Percentiles rank a stretch among this genome's conserved stretches.
Conservation (phyloP, 2,329 filamentous ascomycete species). For the Aspergillus aculeatus region DNA sequence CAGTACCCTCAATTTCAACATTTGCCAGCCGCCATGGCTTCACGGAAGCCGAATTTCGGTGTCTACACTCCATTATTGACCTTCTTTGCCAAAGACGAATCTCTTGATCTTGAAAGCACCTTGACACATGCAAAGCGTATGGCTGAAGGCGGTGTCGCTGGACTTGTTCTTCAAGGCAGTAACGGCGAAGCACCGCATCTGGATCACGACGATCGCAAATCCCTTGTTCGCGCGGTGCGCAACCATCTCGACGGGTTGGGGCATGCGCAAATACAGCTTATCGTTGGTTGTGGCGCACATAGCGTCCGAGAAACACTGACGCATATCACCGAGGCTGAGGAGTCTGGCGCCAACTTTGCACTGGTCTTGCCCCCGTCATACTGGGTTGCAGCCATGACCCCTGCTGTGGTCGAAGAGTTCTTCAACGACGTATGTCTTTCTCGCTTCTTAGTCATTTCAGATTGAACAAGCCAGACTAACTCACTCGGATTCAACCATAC, state of each 20-base stretch:
- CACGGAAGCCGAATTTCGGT: neutral
- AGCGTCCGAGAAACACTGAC: conserved; percentile 66
- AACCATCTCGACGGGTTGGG: neutral
- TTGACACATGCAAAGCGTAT: conserved; percentile 36
- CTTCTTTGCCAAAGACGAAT: neutral
- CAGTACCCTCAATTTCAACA: too few relatives aligned
- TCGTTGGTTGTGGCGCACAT: conserved; percentile 69
- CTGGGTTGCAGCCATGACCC: conserved; percentile 62
- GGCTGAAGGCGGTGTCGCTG: conserved; percentile 63
- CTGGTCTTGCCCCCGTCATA: conserved; percentile 70
- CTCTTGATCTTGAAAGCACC: neutral
- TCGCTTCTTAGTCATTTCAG: too few relatives aligned
- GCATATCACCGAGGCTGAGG: conserved; percentile 63
- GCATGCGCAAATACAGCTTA: neutral
- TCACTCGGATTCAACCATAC: too few relatives aligned
- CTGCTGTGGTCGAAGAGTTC: conserved; percentile 55
- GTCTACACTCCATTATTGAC: neutral
- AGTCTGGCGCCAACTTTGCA: conserved; percentile 66
- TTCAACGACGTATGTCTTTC: conserved; percentile 52
- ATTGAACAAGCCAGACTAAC: too few relatives aligned
- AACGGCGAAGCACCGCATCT: conserved; percentile 74
- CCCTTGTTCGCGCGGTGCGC: neutral
- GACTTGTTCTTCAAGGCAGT: conserved; percentile 68
- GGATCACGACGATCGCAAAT: conserved; percentile 61
- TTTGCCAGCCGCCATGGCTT: too few relatives aligned